A percentile compares a stretch with the other conserved stretches of the same genome.
phyloP scores from a whole-genome alignment of 2,329 filamentous ascomycete genomes.

The Ampelomyces quisqualis region DNA sequence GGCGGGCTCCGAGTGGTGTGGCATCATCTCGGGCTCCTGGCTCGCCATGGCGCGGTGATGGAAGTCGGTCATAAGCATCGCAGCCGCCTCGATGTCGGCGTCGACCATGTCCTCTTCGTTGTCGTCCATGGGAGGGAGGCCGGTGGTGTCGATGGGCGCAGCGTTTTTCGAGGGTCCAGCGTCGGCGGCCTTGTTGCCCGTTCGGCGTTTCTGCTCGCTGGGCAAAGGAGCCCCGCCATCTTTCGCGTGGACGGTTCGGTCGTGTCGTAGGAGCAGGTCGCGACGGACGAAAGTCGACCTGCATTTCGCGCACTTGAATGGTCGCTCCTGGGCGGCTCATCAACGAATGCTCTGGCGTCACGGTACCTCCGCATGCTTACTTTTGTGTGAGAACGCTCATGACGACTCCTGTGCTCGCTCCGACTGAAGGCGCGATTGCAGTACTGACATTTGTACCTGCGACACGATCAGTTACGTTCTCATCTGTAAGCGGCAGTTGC shows the following conservation, averaged over 20 bases:
- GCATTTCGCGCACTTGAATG: conserved; percentile 98
- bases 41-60: conserved; percentile 89
- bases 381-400: conserved; percentile 98
- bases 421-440: conserved; percentile 96
- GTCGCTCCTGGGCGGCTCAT: too few relatives aligned
- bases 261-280: conserved; percentile 92
- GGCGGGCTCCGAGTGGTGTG: conserved; percentile 61
- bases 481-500: conserved; percentile 55
- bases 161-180: conserved; percentile 67
- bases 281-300: conserved; percentile 97
- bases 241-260: conserved; percentile 97
- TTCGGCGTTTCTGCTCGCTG: conserved; percentile 87
- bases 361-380: too few relatives aligned
- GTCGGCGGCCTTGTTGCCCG: conserved; percentile 61
- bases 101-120: conserved; percentile 90
- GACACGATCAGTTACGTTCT: neutral
- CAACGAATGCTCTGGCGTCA: too few relatives aligned
- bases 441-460: conserved; percentile 98
- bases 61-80: conserved; percentile 97
- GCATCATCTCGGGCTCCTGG: conserved; percentile 60
- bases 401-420: conserved; percentile 93
- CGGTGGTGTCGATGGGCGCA: conserved; percentile 76
- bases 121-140: conserved; percentile 89
- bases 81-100: conserved; percentile 94
- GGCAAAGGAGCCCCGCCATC: conserved; percentile 92